phyloP scores from a whole-genome alignment of 164 flowering plant species.

The Cinnamomum micranthum region DNA sequence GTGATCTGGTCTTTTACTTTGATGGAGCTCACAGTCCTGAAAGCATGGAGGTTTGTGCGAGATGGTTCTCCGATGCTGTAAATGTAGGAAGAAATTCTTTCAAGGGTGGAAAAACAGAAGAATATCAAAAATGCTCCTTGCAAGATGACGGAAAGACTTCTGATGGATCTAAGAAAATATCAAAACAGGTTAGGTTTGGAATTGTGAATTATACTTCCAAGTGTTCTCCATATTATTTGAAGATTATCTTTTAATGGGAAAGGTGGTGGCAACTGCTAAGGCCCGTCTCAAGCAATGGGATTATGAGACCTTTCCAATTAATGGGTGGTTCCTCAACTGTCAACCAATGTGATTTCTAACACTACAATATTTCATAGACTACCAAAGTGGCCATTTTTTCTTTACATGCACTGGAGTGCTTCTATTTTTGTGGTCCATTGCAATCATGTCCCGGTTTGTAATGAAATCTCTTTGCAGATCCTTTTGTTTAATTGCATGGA shows the following conservation, averaged over 20 bases:
- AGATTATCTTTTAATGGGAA: not conserved
- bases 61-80: slow-evolving; percentile 66
- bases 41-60: slow-evolving; percentile 87
- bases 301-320: not conserved
- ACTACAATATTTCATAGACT: not conserved
- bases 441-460: not conserved
- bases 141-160: slow-evolving; percentile 15
- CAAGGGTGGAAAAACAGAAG: slow-evolving; percentile 13
- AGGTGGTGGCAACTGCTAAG: not conserved
- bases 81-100: slow-evolving; percentile 25
- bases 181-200: slow-evolving; percentile 44
- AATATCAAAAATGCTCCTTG: slow-evolving; percentile 20
- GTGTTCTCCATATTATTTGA: not conserved
- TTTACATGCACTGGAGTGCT: not conserved
- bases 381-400: not conserved
- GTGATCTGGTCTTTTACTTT: slow-evolving; percentile 69
- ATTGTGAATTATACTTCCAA: not conserved
- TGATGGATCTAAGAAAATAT: slow-evolving; percentile 25
- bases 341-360: not conserved
- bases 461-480: slow-evolving; percentile 38
- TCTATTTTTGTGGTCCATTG: not conserved
- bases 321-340: not conserved
- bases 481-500: slow-evolving; percentile 90
- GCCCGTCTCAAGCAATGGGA: not conserved
- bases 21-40: slow-evolving; percentile 97